Evolutionary conservation across 2,329 filamentous ascomycete genomes (phyloP), one percentile per base, ranked within the genome.

Genomic region (Coniochaeta prunicola): DNA sequence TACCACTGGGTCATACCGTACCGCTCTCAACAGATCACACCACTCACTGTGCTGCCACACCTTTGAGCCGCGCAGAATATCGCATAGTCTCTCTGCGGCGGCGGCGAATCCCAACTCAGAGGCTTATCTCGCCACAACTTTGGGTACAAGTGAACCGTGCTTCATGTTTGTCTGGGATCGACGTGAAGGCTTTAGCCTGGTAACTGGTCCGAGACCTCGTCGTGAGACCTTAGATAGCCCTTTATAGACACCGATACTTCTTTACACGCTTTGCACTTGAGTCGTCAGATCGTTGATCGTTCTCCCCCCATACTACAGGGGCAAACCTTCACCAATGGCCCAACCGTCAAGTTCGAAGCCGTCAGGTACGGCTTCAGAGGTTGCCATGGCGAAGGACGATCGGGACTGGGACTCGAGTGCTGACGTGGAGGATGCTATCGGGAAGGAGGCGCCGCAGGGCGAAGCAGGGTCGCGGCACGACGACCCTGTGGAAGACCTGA

Each of bases 401-500:
- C 61, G 45, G 58, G 65, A 66, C 61, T 62, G 59, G 60, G 65
- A 64, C 58, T 60, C 66, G 57, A 67, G 69, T 60, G 65, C 61
- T 19, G 68, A 64, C 40, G 63, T 64, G 60, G 68, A 71, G 58
- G 69, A 50, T 2, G 24, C 64, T 59, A 69, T 64, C 63, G 67
- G 66, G 63, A 65, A 62, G 59, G 69, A 70, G 65, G 63, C 64
- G 53, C 63, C 64, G 59, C 56, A 63, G 31, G 61, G 38, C 17
- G 55, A 61, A 48, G 59, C 63, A 12, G 34, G 53, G 33, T 5
- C 58, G 53, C 42, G 58, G 54, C 56, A 61, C 56, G 61, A 58
- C 50, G 50, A 59, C 57, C 67, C 69, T 48, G 66, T 68, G 57
- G 68, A 72, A 53, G 68, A 70, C 63, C 63, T 70, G 58, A 73